These are phyloP conservation scores for Neonectria sp. DNA, from an alignment of 2,329 filamentous ascomycete species.

Conservation along the genomic window DNA sequence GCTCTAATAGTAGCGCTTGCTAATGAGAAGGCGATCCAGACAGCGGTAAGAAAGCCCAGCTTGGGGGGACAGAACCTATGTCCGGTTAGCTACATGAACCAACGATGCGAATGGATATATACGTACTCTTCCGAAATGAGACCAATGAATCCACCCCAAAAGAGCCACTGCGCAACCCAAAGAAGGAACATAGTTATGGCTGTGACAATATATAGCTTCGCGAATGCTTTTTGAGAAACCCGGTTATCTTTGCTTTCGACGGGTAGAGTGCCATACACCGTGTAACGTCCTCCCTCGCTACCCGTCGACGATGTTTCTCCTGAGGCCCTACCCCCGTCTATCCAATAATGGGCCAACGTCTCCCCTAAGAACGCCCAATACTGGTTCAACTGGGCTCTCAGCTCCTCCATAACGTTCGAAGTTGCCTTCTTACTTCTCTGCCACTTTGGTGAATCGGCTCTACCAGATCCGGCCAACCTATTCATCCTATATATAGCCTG, in stretches of 20 bases:
- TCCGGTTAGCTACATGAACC: neutral
- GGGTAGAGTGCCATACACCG: slow-evolving; percentile 10
- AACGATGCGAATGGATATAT: neutral
- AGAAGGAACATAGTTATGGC: neutral
- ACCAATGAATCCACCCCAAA: slow-evolving; percentile 34
- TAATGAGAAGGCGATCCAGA: slow-evolving; percentile 15
- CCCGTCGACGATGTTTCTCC: neutral
- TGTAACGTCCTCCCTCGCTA: neutral
- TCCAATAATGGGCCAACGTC: neutral
- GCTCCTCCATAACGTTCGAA: neutral
- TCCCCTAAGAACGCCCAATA: neutral
- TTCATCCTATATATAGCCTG: neutral
- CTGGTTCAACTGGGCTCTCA: neutral
- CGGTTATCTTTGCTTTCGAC: neutral
- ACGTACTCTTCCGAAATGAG: slow-evolving; percentile 23
- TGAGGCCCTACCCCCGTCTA: neutral
- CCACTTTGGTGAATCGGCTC: neutral
- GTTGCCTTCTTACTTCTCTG: neutral
- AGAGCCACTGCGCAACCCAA: slow-evolving; percentile 30
- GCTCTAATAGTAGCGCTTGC: neutral
- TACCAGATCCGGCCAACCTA: neutral
- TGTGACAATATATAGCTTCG: neutral
- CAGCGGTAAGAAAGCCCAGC: neutral
- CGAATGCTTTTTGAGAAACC: neutral
- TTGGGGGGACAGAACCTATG: slow-evolving; percentile 17